Evolutionary conservation across 352 stramenopile species (phyloP), one percentile per base, ranked within the genome.

Genomic region (Saprolegnia diclina): DNA sequence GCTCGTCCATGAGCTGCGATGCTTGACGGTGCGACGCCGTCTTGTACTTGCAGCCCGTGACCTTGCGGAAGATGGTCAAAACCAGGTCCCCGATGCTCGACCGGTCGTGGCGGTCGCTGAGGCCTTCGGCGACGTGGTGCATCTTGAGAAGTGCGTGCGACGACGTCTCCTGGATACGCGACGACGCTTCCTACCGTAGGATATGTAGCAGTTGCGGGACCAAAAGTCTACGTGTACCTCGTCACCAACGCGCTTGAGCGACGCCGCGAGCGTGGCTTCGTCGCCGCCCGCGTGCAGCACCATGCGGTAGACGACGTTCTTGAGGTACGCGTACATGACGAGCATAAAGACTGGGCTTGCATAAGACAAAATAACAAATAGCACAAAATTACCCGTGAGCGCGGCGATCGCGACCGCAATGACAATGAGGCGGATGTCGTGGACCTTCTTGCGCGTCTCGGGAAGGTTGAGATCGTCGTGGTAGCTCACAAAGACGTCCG

Each of bases 31-130:
- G 24, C 24, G 52, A 14, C 35, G 24, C 13, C 9, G 52, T 59
- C 24, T 40, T 35, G 52, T 59, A 59, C 35, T 59, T 59, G 52
- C 52, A 59, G 18, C 62, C 62, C 14, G 62, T 67, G 26, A 69
- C 21, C n/a, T 55, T 37, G 11, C 63, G 63, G 3, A 45, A 19
- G 11, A 16, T 52, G 10, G 63, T 61, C 10, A 42, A 18, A 5
- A 69, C 21, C 14, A 69, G 19, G 22, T 61, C 63, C 32, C 63
- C 53, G 52, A 69, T 69, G 46, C 45, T 61, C 63, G 63, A 69
- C 13, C 37, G 63, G 38, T 69, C 63, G 44, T 69, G 42, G 38
- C 53, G 42, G 53, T 69, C 63, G 10, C 29, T 29, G 35, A 69
- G 53, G 7, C 42, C 21, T 9, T 69, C 63, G 45, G 63, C 63